These are phyloP conservation scores for Rosa hybrid DNA, from an alignment of 331 rosid species.

Conservation along the genomic window DNA sequence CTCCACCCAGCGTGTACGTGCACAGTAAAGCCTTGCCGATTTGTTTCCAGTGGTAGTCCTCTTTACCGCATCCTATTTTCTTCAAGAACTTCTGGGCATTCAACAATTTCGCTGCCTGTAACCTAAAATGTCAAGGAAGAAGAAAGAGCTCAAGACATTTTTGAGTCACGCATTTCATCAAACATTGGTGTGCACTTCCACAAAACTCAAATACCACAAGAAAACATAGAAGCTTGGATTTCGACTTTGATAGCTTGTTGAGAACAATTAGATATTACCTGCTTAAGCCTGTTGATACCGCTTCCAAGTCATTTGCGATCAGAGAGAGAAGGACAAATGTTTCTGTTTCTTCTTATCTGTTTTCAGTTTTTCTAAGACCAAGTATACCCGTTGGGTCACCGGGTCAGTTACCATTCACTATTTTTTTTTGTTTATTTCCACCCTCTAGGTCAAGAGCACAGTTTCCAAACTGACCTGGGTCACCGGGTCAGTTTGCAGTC, in stretches of 20 bases:
- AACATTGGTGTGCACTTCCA: neutral
- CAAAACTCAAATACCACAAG: neutral
- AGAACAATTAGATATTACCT: slow-evolving; percentile 8
- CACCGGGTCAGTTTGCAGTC: no score
- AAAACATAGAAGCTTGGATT: neutral
- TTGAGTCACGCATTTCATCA: slow-evolving; percentile 29
- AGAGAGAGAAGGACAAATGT: neutral
- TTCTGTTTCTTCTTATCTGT: neutral
- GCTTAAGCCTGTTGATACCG: slow-evolving; percentile 34
- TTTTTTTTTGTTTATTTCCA: neutral
- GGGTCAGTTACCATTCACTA: no score
- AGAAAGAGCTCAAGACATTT: neutral
- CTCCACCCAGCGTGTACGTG: slow-evolving; percentile 67
- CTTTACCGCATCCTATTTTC: slow-evolving; percentile 65
- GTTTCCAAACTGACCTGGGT: no score
- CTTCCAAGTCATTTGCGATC: slow-evolving; percentile 22
- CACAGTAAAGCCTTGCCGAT: slow-evolving; percentile 63
- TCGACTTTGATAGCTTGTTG: neutral
- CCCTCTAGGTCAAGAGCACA: no score
- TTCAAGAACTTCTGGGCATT: slow-evolving; percentile 52
- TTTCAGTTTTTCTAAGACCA: neutral
- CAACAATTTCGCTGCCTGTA: slow-evolving; percentile 46
- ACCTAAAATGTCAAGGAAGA: slow-evolving; percentile 41
- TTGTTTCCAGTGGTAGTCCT: slow-evolving; percentile 65
- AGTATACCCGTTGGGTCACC: neutral